A percentile compares a stretch with the other conserved stretches of the same genome.
Conservation (phyloP, 495 filamentous ascomycete genomes). For the Annulohypoxylon nitens region DNA sequence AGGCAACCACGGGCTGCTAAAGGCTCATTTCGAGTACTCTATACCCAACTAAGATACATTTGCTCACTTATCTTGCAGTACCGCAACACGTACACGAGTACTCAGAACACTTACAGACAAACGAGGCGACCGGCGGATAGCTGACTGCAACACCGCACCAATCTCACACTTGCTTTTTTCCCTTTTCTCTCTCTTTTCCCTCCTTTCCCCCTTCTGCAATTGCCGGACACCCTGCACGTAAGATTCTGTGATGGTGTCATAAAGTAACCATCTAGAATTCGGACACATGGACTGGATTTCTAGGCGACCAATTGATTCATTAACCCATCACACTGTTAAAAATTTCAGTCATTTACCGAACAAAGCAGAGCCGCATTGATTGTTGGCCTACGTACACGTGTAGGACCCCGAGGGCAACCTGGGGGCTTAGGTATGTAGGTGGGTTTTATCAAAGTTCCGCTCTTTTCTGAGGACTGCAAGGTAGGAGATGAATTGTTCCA, state of each 20-base stretch:
- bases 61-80: too few species aligned
- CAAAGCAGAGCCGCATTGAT: constrained; percentile 36
- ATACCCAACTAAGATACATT: constrained; percentile 6
- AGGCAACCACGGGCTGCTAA: constrained; percentile 37
- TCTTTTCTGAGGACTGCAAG: constrained; percentile 13
- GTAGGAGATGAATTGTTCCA: constrained; percentile 9
- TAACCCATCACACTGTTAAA: not conserved
- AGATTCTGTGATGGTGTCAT: constrained; percentile 32
- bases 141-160: constrained; percentile 15
- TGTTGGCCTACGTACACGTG: constrained; percentile 37
- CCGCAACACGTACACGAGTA: not conserved
- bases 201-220: constrained; percentile 21
- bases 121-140: constrained; percentile 32
- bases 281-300: constrained; percentile 32
- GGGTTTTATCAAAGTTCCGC: constrained; percentile 17
- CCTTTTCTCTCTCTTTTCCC: not conserved
- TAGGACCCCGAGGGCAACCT: constrained; percentile 33
- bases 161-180: constrained; percentile 3
- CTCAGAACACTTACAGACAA: constrained; percentile 2
- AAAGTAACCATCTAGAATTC: constrained; percentile 27
- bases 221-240: constrained; percentile 38
- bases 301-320: constrained; percentile 41
- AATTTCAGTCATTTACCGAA: constrained; percentile 29
- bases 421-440: constrained; percentile 4
- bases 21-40: not conserved